phyloP scores from a whole-genome alignment of 768 basidiomycete species.

The Termitomyces eurrhizus region DNA sequence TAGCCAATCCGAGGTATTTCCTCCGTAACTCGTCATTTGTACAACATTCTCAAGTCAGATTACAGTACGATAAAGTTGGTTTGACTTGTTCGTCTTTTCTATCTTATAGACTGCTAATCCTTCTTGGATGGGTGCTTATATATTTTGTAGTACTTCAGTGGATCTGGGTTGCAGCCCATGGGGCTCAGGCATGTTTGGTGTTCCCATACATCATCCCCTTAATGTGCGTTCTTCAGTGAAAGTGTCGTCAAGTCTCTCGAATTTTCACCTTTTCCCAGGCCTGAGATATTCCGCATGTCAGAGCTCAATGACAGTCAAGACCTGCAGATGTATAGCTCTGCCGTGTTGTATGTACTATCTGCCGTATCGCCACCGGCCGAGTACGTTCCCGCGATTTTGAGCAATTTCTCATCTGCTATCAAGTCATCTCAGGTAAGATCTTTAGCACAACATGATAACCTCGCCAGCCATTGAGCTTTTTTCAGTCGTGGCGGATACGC shows the following conservation, averaged over 20 bases:
- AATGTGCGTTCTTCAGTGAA: conserved; percentile 51
- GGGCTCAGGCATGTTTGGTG: conserved; percentile 66
- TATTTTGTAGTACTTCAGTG: conserved; percentile 62
- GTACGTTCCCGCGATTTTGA: conserved; percentile 57
- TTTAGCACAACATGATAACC: background rate
- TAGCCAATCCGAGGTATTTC: conserved; percentile 67
- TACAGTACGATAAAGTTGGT: conserved; percentile 83
- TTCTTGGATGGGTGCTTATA: conserved; percentile 14
- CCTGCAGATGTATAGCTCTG: conserved; percentile 75
- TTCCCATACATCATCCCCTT: conserved; percentile 77
- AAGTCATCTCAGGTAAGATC: conserved; percentile 67
- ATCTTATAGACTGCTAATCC: background rate
- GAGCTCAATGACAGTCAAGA: conserved; percentile 86
- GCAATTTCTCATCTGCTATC: conserved; percentile 65
- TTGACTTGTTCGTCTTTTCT: conserved; percentile 58
- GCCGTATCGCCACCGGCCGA: conserved; percentile 71
- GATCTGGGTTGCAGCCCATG: conserved; percentile 76
- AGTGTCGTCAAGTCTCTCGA: background rate
- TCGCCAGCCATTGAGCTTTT: background rate
- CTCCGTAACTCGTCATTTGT: background rate
- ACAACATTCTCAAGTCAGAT: conserved; percentile 9
- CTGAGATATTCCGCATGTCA: conserved; percentile 85
- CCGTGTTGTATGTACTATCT: conserved; percentile 78
- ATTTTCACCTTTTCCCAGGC: conserved; percentile 40
- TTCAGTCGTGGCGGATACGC: conserved; percentile 87